Evolutionary conservation across 129 eudicot species (phyloP), one percentile per base, ranked within the genome.

Genomic region (Mikania micrantha): DNA sequence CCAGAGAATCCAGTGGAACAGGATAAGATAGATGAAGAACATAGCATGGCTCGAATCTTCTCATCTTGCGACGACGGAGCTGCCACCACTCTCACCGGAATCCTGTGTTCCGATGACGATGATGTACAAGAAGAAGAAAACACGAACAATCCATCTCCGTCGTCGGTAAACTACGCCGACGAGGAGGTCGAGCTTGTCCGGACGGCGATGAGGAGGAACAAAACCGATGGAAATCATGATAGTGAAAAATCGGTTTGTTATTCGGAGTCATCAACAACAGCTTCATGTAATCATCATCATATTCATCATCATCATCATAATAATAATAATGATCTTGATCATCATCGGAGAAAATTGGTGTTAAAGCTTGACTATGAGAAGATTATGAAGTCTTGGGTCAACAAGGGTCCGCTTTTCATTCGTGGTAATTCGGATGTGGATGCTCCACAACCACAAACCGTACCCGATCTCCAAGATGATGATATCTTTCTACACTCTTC

Each of bases 131-230:
- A 40, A 9, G 16, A 12, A 7, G 41, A 44, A 31, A 49, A 77
- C 48, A 48, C 61, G 28, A 70, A 53, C 38, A 70, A 29, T 1
- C 60, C 76, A 3, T 85, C 95, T 9, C 81, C 88, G 47, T 83
- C 84, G 64, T 81, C 88, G 72, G 80, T 78, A 9, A 79, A 80
- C 42, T 81, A 80, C 73, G 82, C 75, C 3, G 80, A 70, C 19
- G 78, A 79, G 24, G 89, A 82, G 27, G 77, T 58, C 27, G 68
- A 82, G 35, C 87, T 90, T 16, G 90, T 80, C 4, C 82, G 92
- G 81, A 85, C 83, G 67, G 97, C 97, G 42, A 64, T 90, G 92
- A 85, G 88, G 82, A 82, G 89, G 84, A 87, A 78, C 21, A 83
- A 80, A n/a, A 34, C 9, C 1, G 87, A 77, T 7, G 80, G 29